Conservation (phyloP, 345 rosid species). For the Geranium brycei region DNA sequence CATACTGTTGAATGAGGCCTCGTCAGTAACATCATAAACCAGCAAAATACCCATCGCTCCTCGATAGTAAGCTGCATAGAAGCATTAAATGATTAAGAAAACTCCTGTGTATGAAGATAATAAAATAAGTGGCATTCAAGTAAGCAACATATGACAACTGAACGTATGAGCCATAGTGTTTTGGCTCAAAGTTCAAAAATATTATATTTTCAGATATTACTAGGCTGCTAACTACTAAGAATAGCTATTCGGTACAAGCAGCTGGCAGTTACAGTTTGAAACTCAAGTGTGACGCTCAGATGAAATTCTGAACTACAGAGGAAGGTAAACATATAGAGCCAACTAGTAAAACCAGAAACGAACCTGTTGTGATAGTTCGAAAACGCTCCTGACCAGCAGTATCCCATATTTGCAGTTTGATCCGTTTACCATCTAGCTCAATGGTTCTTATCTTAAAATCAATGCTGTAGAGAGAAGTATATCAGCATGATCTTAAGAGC, state of each 20-base stretch:
- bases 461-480: conserved; percentile 18
- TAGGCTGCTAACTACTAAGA: no score
- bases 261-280: no score
- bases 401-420: conserved; percentile 45
- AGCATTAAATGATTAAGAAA: background rate
- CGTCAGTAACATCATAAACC: conserved; percentile 86
- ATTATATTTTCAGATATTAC: no score
- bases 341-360: conserved; percentile 1
- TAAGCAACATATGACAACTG: background rate
- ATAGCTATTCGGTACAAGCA: no score
- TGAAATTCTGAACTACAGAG: background rate
- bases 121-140: background rate
- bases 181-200: no score
- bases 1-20: conserved; percentile 81
- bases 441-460: conserved; percentile 46
- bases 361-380: conserved; percentile 45
- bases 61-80: conserved; percentile 63
- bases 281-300: background rate
- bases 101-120: background rate
- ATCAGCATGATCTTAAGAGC: background rate
- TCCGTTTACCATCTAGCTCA: conserved; percentile 41
- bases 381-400: conserved; percentile 49
- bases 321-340: background rate
- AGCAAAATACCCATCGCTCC: conserved; percentile 95
- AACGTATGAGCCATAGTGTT: no score